Conservation (phyloP, 345 rosid genomes). For the Aquilaria sinensis region DNA sequence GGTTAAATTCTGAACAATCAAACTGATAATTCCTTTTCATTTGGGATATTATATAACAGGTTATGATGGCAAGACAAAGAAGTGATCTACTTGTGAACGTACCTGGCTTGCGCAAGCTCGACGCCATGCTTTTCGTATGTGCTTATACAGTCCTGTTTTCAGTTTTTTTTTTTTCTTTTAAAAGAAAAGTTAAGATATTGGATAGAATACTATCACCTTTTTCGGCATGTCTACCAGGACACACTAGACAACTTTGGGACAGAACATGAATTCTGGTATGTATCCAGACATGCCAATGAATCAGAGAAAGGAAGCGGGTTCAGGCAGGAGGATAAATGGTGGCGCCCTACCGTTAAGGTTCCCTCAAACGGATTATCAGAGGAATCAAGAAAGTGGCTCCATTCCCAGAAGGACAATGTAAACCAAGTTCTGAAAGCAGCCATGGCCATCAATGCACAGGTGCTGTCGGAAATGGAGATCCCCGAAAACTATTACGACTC, state of each 20-base stretch:
- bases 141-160: slow-evolving; percentile 3
- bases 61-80: slow-evolving; percentile 87
- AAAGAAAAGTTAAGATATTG: neutral
- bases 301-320: slow-evolving; percentile 44
- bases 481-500: slow-evolving; percentile 88
- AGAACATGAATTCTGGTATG: slow-evolving; percentile 84
- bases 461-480: slow-evolving; percentile 80
- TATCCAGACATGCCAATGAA: slow-evolving; percentile 40
- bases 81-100: slow-evolving; percentile 78
- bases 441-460: slow-evolving; percentile 92
- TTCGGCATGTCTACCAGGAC: slow-evolving; percentile 37
- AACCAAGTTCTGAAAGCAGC: slow-evolving; percentile 95
- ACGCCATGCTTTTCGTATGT: slow-evolving; percentile 78
- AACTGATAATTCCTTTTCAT: no score
- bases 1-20: no score
- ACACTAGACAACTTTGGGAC: slow-evolving; percentile 59
- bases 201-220: no score
- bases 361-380: slow-evolving; percentile 70
- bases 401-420: slow-evolving; percentile 86
- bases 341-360: slow-evolving; percentile 86
- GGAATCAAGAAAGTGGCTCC: slow-evolving; percentile 51
- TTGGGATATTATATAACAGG: slow-evolving; percentile 27
- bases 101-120: slow-evolving; percentile 86
- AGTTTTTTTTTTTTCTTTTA: neutral
- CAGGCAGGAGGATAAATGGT: slow-evolving; percentile 80